Percentiles rank a stretch among this genome's conserved stretches.
These are phyloP conservation scores for Musa troglodytarum DNA, from an alignment of 176 grass and related monocot genomes.

Conservation along the genomic window DNA sequence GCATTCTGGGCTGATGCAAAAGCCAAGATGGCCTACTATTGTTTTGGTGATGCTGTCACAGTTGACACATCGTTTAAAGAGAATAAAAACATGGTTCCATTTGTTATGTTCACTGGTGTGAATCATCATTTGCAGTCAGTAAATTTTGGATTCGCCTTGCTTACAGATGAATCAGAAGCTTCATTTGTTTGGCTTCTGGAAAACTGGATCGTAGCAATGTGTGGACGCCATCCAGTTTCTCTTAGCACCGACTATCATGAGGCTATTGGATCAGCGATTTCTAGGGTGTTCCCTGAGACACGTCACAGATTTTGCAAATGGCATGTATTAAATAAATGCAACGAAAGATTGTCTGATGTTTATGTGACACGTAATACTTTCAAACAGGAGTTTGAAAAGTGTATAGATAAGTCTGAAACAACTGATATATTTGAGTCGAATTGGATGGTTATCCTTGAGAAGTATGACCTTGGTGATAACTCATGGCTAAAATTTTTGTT, in stretches of 20 bases:
- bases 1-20: slow-evolving; percentile 55
- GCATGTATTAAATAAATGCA: slow-evolving; percentile 44
- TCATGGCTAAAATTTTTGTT: slow-evolving; percentile 51
- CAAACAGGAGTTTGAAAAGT: slow-evolving; percentile 35
- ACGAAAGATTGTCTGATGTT: slow-evolving; percentile 28
- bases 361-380: slow-evolving; percentile 36
- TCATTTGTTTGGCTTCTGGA: slow-evolving; percentile 50
- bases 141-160: slow-evolving; percentile 48
- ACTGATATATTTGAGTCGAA: slow-evolving; percentile 41
- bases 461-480: slow-evolving; percentile 44
- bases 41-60: slow-evolving; percentile 62
- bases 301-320: slow-evolving; percentile 35
- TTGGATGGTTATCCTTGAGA: slow-evolving; percentile 42
- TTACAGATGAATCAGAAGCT: slow-evolving; percentile 39
- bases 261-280: slow-evolving; percentile 31
- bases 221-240: slow-evolving; percentile 36
- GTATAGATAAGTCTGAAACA: slow-evolving; percentile 32
- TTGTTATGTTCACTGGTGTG: slow-evolving; percentile 47
- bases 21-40: slow-evolving; percentile 46
- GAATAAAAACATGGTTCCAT: slow-evolving; percentile 45
- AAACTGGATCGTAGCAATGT: slow-evolving; percentile 46
- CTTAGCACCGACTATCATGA: slow-evolving; percentile 36
- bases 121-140: slow-evolving; percentile 52
- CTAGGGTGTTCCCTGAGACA: slow-evolving; percentile 45
- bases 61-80: slow-evolving; percentile 43